Conservation (phyloP, 129 eudicot genomes). For the Lonicera japonica region DNA sequence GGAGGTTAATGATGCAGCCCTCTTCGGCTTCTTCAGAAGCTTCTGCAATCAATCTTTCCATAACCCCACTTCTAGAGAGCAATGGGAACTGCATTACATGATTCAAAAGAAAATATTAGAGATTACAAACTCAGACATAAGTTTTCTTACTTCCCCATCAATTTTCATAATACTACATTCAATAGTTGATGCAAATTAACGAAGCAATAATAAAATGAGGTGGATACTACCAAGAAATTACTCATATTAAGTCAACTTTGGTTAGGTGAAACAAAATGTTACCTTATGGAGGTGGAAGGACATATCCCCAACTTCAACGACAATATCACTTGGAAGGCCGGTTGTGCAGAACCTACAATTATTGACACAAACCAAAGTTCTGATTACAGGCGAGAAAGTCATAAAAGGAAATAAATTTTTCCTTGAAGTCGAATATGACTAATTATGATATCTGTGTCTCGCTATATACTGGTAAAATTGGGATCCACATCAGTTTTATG, state of each 20-base stretch:
- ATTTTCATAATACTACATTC: neutral
- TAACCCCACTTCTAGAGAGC: conserved; percentile 85
- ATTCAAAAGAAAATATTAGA: conserved; percentile 4
- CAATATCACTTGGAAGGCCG: conserved; percentile 87
- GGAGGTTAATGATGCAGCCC: conserved; percentile 41
- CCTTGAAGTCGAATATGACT: neutral
- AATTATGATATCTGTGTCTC: neutral
- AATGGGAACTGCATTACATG: conserved; percentile 64
- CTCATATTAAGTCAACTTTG: neutral
- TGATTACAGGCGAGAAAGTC: conserved; percentile 7
- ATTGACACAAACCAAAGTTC: neutral
- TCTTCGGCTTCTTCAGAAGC: conserved; percentile 58
- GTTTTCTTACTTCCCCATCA: neutral
- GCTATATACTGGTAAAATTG: neutral
- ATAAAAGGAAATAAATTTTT: neutral
- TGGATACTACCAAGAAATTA: neutral
- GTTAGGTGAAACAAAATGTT: neutral
- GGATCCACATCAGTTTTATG: neutral
- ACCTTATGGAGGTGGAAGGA: conserved; percentile 96
- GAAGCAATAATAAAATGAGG: neutral
- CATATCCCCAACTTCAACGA: conserved; percentile 87
- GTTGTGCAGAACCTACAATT: conserved; percentile 80
- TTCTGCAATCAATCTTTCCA: conserved; percentile 73
- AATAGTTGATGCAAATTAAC: neutral
- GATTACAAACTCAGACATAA: neutral